phyloP scores from a whole-genome alignment of 108 stramenopile genomes.

The Nitzschia sp. region DNA sequence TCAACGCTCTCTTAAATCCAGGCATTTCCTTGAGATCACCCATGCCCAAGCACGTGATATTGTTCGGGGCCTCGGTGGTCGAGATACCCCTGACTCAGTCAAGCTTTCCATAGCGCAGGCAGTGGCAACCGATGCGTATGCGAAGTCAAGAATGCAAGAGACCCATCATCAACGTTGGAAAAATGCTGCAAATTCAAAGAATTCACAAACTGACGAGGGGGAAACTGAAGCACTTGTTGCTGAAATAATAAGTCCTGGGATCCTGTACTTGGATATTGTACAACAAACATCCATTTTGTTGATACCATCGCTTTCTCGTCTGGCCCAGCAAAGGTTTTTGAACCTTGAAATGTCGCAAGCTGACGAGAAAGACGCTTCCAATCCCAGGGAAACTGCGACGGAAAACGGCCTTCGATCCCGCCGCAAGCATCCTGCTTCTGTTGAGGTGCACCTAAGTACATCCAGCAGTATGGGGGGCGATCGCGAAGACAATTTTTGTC shows the following conservation, averaged over 20 bases:
- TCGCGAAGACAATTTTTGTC: background rate
- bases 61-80: slow-evolving; percentile 32
- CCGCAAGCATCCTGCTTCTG: background rate
- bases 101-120: background rate
- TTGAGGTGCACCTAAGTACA: background rate
- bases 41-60: slow-evolving; percentile 23
- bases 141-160: background rate
- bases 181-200: background rate
- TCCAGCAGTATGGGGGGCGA: background rate
- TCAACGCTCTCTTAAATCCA: slow-evolving; percentile 20
- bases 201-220: background rate
- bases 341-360: background rate
- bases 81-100: background rate
- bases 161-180: background rate
- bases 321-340: slow-evolving; percentile 15
- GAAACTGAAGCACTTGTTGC: background rate
- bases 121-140: background rate
- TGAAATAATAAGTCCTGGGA: slow-evolving; percentile 5
- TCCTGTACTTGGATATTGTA: slow-evolving; percentile 41
- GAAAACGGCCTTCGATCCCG: background rate
- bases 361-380: background rate
- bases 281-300: slow-evolving; percentile 33
- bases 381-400: background rate
- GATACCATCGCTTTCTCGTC: slow-evolving; percentile 39
- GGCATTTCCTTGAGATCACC: slow-evolving; percentile 22